Conservation (phyloP, 176 grass and related monocot genomes). For the Raddia guianensis region DNA sequence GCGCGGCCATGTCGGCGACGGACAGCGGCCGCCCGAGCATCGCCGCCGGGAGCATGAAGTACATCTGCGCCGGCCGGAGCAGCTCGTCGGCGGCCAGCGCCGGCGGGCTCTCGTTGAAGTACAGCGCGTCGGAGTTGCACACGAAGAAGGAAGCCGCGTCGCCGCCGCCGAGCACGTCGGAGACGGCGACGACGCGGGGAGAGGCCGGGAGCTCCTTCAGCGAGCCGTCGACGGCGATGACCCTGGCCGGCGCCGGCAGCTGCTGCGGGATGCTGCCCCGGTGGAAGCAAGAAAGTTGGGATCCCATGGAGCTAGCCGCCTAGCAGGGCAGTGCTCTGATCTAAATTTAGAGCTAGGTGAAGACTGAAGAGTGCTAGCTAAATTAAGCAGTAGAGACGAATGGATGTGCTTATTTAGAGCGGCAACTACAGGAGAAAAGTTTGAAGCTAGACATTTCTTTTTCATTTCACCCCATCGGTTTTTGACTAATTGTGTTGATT, state of each 20-base stretch:
- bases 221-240: constrained; percentile 51
- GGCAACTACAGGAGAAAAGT: no score
- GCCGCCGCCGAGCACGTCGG: constrained; percentile 18
- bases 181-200: background rate
- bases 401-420: no score
- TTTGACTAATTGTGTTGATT: no score
- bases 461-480: no score
- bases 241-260: constrained; percentile 26
- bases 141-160: constrained; percentile 11
- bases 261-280: background rate
- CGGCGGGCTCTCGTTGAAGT: constrained; percentile 34
- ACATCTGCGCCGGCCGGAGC: constrained; percentile 42
- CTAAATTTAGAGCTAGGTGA: no score
- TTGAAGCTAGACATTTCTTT: no score
- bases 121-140: constrained; percentile 55
- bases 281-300: constrained; percentile 42
- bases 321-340: no score
- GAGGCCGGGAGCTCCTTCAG: constrained; percentile 39
- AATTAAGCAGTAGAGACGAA: no score
- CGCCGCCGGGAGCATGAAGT: constrained; percentile 57
- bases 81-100: background rate
- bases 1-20: constrained; percentile 42
- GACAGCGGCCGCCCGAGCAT: constrained; percentile 37
- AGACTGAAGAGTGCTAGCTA: no score
- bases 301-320: constrained; percentile 24